Percentiles rank a stretch among this genome's conserved stretches.
Evolutionary conservation across 2,329 filamentous ascomycete species (phyloP).

Genomic region (Aspergillus tubingensis): DNA sequence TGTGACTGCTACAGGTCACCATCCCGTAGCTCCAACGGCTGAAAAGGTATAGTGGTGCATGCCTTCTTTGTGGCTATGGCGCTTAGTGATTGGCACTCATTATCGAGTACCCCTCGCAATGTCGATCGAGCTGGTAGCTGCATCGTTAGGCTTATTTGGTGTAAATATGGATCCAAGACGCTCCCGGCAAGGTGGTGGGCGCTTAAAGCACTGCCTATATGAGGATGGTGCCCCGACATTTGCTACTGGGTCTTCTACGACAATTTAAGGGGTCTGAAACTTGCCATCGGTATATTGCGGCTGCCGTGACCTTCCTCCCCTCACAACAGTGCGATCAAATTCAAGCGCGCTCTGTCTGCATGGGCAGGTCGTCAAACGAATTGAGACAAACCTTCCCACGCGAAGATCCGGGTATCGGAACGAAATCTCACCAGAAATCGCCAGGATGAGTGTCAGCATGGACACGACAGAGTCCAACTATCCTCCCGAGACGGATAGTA

Average conservation of each 20-base stretch:
- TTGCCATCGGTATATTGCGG: too few relatives aligned
- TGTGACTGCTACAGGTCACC: too few relatives aligned
- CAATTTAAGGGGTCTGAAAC: too few relatives aligned
- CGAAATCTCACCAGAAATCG: background rate
- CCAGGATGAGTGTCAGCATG: background rate
- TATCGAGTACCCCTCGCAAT: background rate
- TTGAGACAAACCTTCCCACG: too few relatives aligned
- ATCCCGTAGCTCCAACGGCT: too few relatives aligned
- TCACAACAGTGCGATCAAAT: too few relatives aligned
- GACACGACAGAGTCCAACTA: background rate
- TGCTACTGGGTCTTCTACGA: too few relatives aligned
- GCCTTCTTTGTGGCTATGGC: background rate
- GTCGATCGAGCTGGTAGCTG: background rate
- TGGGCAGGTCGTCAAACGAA: too few relatives aligned
- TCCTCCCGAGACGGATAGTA: slow-evolving; percentile 1
- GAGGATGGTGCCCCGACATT: background rate
- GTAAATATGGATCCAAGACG: background rate
- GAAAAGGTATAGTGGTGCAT: background rate
- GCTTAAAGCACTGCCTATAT: background rate
- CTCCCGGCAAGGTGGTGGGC: background rate
- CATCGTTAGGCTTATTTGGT: background rate
- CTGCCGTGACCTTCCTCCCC: too few relatives aligned
- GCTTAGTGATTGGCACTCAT: background rate
- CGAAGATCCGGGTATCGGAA: too few relatives aligned
- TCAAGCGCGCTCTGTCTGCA: too few relatives aligned